Evolutionary conservation across 2,329 filamentous ascomycete species (phyloP).

Genomic region (Pestalotiopsis sp.): DNA sequence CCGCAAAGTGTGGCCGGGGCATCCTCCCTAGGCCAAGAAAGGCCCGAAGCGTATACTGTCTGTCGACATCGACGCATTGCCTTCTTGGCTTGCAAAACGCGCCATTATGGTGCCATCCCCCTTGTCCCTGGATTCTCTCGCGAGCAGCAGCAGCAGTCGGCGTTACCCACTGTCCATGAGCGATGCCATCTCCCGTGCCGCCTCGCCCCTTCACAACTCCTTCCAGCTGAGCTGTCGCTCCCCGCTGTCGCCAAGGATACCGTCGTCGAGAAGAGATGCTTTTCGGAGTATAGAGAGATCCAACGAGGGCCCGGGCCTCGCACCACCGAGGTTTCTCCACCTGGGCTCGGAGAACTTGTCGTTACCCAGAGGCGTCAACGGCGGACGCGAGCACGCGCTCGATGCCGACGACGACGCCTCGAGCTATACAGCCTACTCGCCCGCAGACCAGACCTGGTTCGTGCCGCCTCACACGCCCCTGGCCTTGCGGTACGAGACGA

Average conservation of each 20-base stretch:
- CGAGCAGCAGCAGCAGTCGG: constrained; percentile 7
- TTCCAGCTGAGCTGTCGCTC: constrained; percentile 34
- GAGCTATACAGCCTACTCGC: constrained; percentile 19
- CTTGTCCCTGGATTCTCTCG: constrained; percentile 14
- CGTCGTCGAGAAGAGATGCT: not conserved
- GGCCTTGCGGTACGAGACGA: not conserved
- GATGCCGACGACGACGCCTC: constrained; percentile 14
- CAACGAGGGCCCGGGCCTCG: constrained; percentile 12
- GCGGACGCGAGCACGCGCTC: not conserved
- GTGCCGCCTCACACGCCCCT: constrained; percentile 21
- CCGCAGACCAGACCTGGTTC: constrained; percentile 24
- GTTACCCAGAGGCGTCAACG: constrained; percentile 8
- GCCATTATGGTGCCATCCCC: constrained; percentile 21
- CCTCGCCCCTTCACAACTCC: constrained; percentile 27
- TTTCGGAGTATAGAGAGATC: constrained; percentile 16
- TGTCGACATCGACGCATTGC: no score
- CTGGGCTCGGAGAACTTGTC: constrained; percentile 2
- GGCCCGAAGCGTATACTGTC: no score
- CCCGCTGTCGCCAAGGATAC: constrained; percentile 25
- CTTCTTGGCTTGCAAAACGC: not conserved
- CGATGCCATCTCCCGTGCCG: constrained; percentile 28
- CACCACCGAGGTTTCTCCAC: constrained; percentile 21
- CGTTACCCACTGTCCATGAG: constrained; percentile 20
- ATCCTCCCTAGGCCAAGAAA: no score
- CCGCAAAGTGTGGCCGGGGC: no score